These are phyloP conservation scores for Sonneratia alba DNA, from an alignment of 345 rosid genomes.

Conservation along the genomic window DNA sequence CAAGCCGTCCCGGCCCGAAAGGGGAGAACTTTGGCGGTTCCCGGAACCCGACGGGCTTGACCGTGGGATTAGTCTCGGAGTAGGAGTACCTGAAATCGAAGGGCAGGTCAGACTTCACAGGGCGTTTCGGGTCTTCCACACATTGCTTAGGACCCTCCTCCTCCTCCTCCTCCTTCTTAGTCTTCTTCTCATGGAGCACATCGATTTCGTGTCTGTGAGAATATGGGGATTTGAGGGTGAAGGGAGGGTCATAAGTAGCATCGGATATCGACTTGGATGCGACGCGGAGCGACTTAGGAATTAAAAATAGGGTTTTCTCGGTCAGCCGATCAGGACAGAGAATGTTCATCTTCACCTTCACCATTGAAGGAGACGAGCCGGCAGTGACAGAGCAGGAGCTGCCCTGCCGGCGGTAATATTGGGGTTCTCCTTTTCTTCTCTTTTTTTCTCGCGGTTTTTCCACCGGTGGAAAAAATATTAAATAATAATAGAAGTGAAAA, in stretches of 20 bases:
- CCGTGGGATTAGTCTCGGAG: slow-evolving; percentile 49
- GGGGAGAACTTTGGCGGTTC: slow-evolving; percentile 88
- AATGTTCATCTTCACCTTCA: neutral
- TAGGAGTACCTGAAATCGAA: slow-evolving; percentile 79
- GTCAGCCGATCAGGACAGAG: neutral
- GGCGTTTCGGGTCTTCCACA: slow-evolving; percentile 10
- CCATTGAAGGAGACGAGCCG: slow-evolving; percentile 2
- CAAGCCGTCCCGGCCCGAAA: slow-evolving; percentile 78
- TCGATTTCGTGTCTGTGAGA: slow-evolving; percentile 19
- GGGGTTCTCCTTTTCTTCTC: no score
- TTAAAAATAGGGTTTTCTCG: neutral
- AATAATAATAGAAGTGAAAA: no score
- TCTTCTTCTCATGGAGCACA: slow-evolving; percentile 14
- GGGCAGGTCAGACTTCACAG: slow-evolving; percentile 50
- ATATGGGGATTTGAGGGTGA: slow-evolving; percentile 22
- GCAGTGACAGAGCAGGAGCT: neutral
- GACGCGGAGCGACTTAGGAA: slow-evolving; percentile 8
- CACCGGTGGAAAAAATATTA: no score
- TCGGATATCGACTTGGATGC: slow-evolving; percentile 12
- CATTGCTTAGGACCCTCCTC: slow-evolving; percentile 8
- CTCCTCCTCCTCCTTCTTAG: slow-evolving; percentile 11
- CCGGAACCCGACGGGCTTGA: slow-evolving; percentile 68
- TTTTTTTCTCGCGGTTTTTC: no score
- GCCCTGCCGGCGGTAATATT: no score
- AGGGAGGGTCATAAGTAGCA: slow-evolving; percentile 15